Evolutionary conservation across 2,329 filamentous ascomycete species (phyloP), one percentile per base, ranked within the genome.

Genomic region (Beauveria sp.): DNA sequence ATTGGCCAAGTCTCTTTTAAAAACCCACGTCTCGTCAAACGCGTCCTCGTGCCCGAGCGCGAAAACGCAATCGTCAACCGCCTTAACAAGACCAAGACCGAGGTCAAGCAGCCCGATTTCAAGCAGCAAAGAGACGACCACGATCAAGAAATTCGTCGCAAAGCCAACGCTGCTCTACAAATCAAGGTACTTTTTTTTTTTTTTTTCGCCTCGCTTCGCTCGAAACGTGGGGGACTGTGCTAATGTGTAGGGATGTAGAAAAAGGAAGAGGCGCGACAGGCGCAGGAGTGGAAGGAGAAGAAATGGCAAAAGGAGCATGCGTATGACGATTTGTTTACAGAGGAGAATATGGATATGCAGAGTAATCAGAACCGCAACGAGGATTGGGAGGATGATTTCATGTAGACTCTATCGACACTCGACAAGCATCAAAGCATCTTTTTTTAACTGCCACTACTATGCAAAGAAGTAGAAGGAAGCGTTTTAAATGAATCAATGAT

Each of bases 301-400:
- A 96, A 96, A 74, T 96, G 87, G 82, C 91, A 96, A 75, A 95
- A 95, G 76, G 92, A 96, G n/a, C 93, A 99, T 76, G 93, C 93
- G 2, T 99, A 99, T 74, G 95, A 98, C 71, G 92, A 96, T 52
- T 75, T 97, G 59, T 92, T 96, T 74, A 86, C 84, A 5, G 91
- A 96, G 59, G 90, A 96, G 62, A 88, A 89, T 68, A 81, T 96
- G 78, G 86, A 86, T 49, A 77, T 74, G 24, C 86, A 86, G 60
- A 96, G 88, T 77, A 99, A 99, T 74, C 90, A 97, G 75, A 86
- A 96, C 70, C 84, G 91, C 16, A 81, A 83, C 65, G 84, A 86
- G 63, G 80, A 90, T 72, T 93, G 90, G 78, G 83, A 91, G 70
- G 93, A 97, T 63, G 93, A 99, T 71, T 99, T 99, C 71, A 96